Evolutionary conservation across 768 basidiomycete genomes (phyloP), one percentile per base, ranked within the genome.

Genomic region (Trametes villosa): DNA sequence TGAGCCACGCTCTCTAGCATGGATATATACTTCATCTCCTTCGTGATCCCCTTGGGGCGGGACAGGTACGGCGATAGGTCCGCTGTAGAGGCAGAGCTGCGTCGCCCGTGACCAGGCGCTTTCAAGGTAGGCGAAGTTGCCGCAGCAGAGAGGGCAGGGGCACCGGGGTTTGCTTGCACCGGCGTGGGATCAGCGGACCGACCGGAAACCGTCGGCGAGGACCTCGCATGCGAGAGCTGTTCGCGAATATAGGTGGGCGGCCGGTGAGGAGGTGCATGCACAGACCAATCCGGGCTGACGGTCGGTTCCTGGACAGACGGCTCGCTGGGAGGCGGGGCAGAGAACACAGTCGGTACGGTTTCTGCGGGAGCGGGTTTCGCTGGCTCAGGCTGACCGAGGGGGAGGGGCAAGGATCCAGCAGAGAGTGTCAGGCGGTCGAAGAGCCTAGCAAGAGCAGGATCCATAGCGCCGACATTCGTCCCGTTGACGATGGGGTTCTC

Each of bases 61-160:
- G 83, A 76, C 52, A 90, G 74, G 70, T 91, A 90, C 0, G 89
- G 87, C 8, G 87, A 88, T 56, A 89, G 84, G 67, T 89, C 88
- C 15, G 86, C 82, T 22, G 82, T 81, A 36, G 67, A 55, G 27
- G 80, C 80, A 36, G 86, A 81, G 45, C 71, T 72, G 40, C 75
- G 77, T 42, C 78, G 77, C 24, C 78, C 67, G 48, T 44, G 67
- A 9, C 51, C 38, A 9, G 31, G 29, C 17, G 9, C 44, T 24
- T 38, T 29, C 29, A 34, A 2, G 22, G 42, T 18, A 8, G 61
- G 44, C 26, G 56, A 48, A 13, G 42, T 51, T 13, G 47, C 20
- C 9, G 40, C 29, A 29, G 44, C n/a, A 26, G 42, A 4, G 22
- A 27, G 17, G 18, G 42, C 42, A 17, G 54, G n/a, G 5, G 34